These are phyloP conservation scores for Lepraria neglecta DNA, from an alignment of 495 filamentous ascomycete species.

Conservation along the genomic window DNA sequence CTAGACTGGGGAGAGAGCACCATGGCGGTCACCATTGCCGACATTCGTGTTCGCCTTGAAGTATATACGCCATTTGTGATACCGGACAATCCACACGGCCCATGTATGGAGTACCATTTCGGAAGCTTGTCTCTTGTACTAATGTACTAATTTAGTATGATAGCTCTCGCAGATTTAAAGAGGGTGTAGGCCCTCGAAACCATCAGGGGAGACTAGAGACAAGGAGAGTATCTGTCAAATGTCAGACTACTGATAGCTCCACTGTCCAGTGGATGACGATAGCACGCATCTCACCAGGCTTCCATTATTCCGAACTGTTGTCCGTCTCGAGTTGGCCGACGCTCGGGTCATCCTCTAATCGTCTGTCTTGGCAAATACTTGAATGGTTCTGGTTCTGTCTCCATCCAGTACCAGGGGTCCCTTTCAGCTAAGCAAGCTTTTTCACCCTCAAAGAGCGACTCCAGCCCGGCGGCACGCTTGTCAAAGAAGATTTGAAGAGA, in stretches of 20 bases:
- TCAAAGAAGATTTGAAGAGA: background rate
- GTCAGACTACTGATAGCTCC: constrained; percentile 17
- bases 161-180: background rate
- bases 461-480: background rate
- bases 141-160: constrained; percentile 2
- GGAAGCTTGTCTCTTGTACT: background rate
- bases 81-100: no score
- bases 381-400: background rate
- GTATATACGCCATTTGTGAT: background rate
- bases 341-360: background rate
- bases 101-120: background rate
- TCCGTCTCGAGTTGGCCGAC: background rate
- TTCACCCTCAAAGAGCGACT: background rate
- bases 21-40: constrained; percentile 4
- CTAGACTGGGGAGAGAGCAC: constrained; percentile 9
- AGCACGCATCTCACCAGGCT: constrained; percentile 2
- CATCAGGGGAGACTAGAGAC: background rate
- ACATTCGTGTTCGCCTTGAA: background rate
- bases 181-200: constrained; percentile 5
- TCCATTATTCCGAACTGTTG: background rate
- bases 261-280: constrained; percentile 14
- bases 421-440: background rate
- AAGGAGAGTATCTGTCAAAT: constrained; percentile 17
- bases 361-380: background rate
- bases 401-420: constrained; percentile 11